Conservation (phyloP, 192 early-diverging fungal genomes). For the Podochytrium sp. region DNA sequence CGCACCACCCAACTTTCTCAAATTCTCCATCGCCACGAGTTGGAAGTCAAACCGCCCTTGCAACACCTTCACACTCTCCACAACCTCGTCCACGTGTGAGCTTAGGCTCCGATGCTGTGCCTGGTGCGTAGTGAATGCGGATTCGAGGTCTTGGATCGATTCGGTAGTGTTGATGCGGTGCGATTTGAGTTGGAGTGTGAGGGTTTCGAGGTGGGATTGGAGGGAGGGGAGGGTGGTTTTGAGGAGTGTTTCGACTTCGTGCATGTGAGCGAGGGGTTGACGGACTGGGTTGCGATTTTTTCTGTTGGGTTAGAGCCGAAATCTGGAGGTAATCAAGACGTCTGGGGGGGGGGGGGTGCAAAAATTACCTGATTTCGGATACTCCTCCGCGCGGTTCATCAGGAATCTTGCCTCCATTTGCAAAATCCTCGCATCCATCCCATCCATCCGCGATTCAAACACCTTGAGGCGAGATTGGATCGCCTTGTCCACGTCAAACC, state of each 20-base stretch:
- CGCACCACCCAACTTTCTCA: neutral
- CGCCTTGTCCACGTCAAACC: neutral
- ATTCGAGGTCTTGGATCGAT: neutral
- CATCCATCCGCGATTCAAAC: slow-evolving; percentile 13
- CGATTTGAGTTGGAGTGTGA: neutral
- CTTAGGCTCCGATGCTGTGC: neutral
- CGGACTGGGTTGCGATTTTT: no score
- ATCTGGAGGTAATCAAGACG: no score
- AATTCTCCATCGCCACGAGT: slow-evolving; percentile 8
- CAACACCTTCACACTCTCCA: slow-evolving; percentile 8
- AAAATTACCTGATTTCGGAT: neutral
- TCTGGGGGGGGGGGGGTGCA: neutral
- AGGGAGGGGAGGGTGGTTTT: neutral
- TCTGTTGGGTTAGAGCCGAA: no score
- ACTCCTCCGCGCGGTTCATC: neutral
- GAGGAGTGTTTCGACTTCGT: no score
- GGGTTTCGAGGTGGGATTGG: neutral
- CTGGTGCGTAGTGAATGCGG: neutral
- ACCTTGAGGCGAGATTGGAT: neutral
- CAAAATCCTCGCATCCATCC: slow-evolving; percentile 1
- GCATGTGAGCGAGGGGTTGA: no score
- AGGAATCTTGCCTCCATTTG: neutral
- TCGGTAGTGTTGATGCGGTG: neutral
- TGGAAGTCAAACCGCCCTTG: slow-evolving; percentile 27
- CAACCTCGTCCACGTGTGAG: neutral